These are phyloP conservation scores for Pleoardoris graminearum DNA, from an alignment of 2,329 filamentous ascomycete genomes.

Conservation along the genomic window DNA sequence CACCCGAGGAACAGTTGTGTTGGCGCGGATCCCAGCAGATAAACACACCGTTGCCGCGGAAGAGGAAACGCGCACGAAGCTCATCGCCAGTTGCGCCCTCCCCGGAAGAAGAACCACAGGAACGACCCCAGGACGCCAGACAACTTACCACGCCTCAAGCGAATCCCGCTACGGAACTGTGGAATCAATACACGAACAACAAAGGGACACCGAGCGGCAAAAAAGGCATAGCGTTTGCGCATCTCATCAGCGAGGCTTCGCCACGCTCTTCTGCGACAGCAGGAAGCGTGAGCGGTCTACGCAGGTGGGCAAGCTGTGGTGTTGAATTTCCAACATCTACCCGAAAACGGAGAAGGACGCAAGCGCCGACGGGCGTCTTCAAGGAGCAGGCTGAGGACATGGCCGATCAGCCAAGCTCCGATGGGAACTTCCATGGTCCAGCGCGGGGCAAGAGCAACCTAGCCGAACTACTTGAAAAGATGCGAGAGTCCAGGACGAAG, in stretches of 20 bases:
- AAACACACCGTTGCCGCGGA: constrained; percentile 47
- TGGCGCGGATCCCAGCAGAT: constrained; percentile 58
- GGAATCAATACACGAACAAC: constrained; percentile 50
- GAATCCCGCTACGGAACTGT: constrained; percentile 53
- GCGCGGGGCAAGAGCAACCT: constrained; percentile 33
- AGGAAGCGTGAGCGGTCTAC: constrained; percentile 51
- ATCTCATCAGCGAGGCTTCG: constrained; percentile 52
- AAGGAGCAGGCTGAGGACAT: constrained; percentile 32
- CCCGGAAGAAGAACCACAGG: constrained; percentile 44
- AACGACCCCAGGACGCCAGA: constrained; percentile 20
- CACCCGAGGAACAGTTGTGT: constrained; percentile 63
- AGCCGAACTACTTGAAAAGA: constrained; percentile 46
- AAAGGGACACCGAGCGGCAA: constrained; percentile 43
- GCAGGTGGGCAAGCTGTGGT: constrained; percentile 56
- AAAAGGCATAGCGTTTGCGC: constrained; percentile 48
- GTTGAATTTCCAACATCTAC: constrained; percentile 52
- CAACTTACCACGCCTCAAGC: constrained; percentile 49
- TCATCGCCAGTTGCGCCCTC: constrained; percentile 50
- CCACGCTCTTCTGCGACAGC: constrained; percentile 50
- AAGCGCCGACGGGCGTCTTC: constrained; percentile 37
- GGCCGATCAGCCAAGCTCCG: constrained; percentile 38
- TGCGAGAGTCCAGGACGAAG: constrained; percentile 50
- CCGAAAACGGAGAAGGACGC: constrained; percentile 48
- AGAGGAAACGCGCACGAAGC: constrained; percentile 52
- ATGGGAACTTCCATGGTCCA: constrained; percentile 31